phyloP scores from a whole-genome alignment of 225 moss, liverwort and hornwort species.

The Rhytidiadelphus loreus region DNA sequence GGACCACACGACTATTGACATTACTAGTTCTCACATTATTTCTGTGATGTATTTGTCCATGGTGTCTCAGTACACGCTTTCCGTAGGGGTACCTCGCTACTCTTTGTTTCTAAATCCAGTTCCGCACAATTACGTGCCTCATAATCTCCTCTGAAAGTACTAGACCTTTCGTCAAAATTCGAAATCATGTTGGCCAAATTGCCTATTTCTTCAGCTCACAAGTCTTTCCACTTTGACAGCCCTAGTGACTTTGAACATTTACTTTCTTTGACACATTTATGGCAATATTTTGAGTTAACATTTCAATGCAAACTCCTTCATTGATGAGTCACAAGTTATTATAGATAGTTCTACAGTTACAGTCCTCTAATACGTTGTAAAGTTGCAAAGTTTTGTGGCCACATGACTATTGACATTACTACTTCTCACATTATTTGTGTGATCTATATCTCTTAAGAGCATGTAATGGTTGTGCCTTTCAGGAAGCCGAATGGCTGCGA shows the following conservation, averaged over 20 bases:
- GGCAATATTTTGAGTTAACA: not conserved
- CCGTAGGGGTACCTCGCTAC: not conserved
- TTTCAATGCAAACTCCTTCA: not conserved
- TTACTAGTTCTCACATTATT: no score
- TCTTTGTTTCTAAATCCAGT: not conserved
- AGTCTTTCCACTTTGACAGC: not conserved
- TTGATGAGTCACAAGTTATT: not conserved
- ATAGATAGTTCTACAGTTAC: not conserved
- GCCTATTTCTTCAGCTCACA: not conserved
- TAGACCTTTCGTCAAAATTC: not conserved
- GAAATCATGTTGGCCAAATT: not conserved
- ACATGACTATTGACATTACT: not conserved
- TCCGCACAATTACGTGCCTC: not conserved
- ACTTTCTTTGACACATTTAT: not conserved
- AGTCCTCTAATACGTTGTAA: not conserved
- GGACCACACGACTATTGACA: no score
- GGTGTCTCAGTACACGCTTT: not conserved
- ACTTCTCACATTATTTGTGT: not conserved
- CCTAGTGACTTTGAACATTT: not conserved
- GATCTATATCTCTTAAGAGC: not conserved
- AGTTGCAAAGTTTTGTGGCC: not conserved
- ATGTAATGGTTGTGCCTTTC: not conserved
- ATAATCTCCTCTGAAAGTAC: not conserved
- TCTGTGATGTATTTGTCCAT: no score
- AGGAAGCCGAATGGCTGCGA: slow-evolving; percentile 97